Evolutionary conservation across 179 eudicot genomes (phyloP).

Genomic region (Drosera spatulata): DNA sequence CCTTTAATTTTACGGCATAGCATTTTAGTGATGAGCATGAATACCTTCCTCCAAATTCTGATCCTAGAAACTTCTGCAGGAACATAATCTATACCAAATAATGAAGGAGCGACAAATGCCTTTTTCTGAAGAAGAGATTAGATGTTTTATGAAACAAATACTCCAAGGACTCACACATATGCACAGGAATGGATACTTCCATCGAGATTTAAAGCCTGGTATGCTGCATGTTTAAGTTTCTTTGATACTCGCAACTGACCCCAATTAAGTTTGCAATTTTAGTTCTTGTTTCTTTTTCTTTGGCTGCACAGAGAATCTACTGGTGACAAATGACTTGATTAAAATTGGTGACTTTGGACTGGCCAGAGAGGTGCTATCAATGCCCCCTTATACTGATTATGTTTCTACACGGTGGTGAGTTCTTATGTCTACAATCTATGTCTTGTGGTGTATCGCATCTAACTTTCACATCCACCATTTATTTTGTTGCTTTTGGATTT

Average conservation of each 20-base stretch:
- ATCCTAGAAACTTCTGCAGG: slow-evolving; percentile 27
- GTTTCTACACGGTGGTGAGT: slow-evolving; percentile 97
- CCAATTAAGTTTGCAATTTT: too few relatives aligned
- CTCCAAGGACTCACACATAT: slow-evolving; percentile 81
- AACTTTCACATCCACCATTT: too few relatives aligned
- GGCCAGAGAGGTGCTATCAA: slow-evolving; percentile 76
- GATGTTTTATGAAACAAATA: slow-evolving; percentile 59
- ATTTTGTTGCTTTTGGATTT: too few relatives aligned
- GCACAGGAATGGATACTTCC: slow-evolving; percentile 85
- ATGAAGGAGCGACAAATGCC: slow-evolving; percentile 65
- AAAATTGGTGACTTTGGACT: slow-evolving; percentile 98
- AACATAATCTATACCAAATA: slow-evolving; percentile 75
- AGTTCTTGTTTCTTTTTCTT: slow-evolving; percentile 8
- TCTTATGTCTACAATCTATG: background rate
- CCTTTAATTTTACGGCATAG: too few relatives aligned
- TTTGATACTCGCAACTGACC: too few relatives aligned
- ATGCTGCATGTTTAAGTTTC: slow-evolving; percentile 9
- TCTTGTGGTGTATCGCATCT: too few relatives aligned
- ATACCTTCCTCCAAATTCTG: too few relatives aligned
- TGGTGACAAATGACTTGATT: slow-evolving; percentile 62
- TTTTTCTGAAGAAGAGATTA: slow-evolving; percentile 76
- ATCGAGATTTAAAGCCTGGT: slow-evolving; percentile 97
- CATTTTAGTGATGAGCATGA: too few relatives aligned
- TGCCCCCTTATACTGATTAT: slow-evolving; percentile 92
- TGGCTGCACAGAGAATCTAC: slow-evolving; percentile 56